Percentiles rank a stretch among this genome's conserved stretches.
Evolutionary conservation across 768 basidiomycete genomes (phyloP).

Genomic region (Mycena vulgaris): DNA sequence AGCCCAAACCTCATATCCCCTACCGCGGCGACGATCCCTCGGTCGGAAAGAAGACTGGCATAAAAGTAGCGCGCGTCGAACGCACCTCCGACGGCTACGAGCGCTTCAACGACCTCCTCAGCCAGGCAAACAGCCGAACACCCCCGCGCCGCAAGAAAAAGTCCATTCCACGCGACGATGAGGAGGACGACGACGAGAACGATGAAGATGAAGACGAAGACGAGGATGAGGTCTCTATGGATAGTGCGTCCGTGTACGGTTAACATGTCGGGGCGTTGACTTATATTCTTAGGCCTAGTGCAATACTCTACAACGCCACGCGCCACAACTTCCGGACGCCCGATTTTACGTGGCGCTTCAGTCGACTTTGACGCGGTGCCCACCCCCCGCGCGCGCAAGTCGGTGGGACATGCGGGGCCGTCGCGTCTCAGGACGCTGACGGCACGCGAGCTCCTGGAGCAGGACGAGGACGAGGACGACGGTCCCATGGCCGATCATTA

Average conservation of each 20-base stretch:
- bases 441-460: constrained; percentile 48
- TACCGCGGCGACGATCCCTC: constrained; percentile 84
- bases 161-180: constrained; percentile 41
- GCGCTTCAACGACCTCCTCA: constrained; percentile 81
- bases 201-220: constrained; percentile 69
- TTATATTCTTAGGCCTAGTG: constrained; percentile 53
- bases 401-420: constrained; percentile 51
- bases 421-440: constrained; percentile 53
- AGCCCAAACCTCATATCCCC: constrained; percentile 79
- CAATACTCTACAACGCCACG: constrained; percentile 58
- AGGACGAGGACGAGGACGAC: constrained; percentile 41
- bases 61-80: constrained; percentile 76
- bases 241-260: constrained; percentile 64
- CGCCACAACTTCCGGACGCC: constrained; percentile 60
- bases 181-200: constrained; percentile 46
- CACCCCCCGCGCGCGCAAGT: constrained; percentile 62
- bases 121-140: constrained; percentile 70
- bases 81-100: constrained; percentile 88
- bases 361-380: constrained; percentile 75
- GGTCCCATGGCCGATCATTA: constrained; percentile 50
- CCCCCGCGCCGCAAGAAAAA: constrained; percentile 72
- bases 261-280: neutral
- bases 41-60: constrained; percentile 87
- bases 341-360: constrained; percentile 63
- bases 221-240: constrained; percentile 82